Base-by-base conservation (phyloP, 371 early-diverging fungal species). In the Gilbertella persicaria region DNA sequence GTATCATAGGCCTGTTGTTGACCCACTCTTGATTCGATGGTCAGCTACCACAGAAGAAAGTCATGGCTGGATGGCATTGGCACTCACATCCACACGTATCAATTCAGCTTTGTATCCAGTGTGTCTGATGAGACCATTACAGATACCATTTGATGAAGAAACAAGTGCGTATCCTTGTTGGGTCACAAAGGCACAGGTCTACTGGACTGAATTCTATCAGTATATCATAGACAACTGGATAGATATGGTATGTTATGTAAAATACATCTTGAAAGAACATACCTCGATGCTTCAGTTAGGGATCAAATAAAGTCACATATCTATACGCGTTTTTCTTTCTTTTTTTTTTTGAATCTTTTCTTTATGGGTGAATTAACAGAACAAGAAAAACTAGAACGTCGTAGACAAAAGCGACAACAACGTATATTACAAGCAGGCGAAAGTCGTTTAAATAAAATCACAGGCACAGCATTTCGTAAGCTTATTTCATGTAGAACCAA, bases 321-420 rank as follows among this genome's bases (percentile, higher is more conserved):
- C 9, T 28, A 5, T 28, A 5, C 9, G 5, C 9, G 4, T 28
- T 33, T 33, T 33, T 33, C 13, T 33, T 33, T 33, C 13, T 9
- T 9, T 33, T 3, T 33, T 5, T 33, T 12, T 5, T 33, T 5
- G 13, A 12, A 6, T 33, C 13, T 33, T 33, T 33, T 10, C 13
- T 30, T 24, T 17, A 67, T 71, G 71, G 49, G 55, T 49, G 71
- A 67, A 61, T 59, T 78, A 69, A 53, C 79, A 17, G 75, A 79
- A 45, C 78, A 77, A 54, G 79, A 79, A 60, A 82, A 84, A 46
- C 54, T 67, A 12, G 79, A 82, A 57, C 69, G 79, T 37, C 80
- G 86, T 50, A 79, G 86, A 39, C 80, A 81, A 55, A 75, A 77
- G 39, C 69, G 86, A 12, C 82, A 83, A 53, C 79, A 82, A 60